Base-by-base conservation (phyloP, 108 stramenopile species). In the Nitzschia sp. region DNA sequence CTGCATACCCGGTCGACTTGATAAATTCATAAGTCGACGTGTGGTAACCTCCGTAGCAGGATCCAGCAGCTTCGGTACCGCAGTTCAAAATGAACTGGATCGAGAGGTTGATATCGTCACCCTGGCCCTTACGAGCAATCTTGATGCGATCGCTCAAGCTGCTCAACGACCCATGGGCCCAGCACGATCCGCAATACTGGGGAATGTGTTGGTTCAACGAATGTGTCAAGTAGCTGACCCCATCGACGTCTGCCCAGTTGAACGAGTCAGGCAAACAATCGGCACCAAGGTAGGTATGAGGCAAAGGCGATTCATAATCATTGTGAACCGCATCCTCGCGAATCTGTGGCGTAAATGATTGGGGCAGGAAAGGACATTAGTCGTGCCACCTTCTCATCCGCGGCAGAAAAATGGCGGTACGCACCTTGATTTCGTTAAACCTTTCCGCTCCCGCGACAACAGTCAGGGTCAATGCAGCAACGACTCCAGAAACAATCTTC, bases 81-180 rank as follows among this genome's bases (percentile, higher is more conserved):
- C 93, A 97, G 69, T 97, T 97, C 66, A 97, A 66, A 60, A 95
- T 85, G 56, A 66, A 85, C 64, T 91, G 93, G 74, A 89, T 85
- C 47, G 82, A 80, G 25, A 91, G 80, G 78, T 91, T 94, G 72
- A 87, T 85, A 42, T 85, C 84, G 56, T 84, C 76, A 15, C 79
- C 83, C 46, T 74, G 48, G 15, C 35, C 70, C 27, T 68, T 66
- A 1, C 90, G 72, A 0, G 93, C 91, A 75, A 97, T 97, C 63
- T 94, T 92, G 79, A 97, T 91, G 28, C 97, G 89, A 80, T 97
- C 97, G 9, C 83, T 88, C 28, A 97, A 81, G 54, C 85, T 67
- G 27, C 80, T 83, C 26, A 95, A 28, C 34, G 95, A 79, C 25
- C 85, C 93, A 59, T 97, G 95, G 5, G 95, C 96, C 98, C 98